Evolutionary conservation across 1,284 basidiomycete genomes (phyloP), one percentile per base, ranked within the genome.

Genomic region (Peniophora sp.): DNA sequence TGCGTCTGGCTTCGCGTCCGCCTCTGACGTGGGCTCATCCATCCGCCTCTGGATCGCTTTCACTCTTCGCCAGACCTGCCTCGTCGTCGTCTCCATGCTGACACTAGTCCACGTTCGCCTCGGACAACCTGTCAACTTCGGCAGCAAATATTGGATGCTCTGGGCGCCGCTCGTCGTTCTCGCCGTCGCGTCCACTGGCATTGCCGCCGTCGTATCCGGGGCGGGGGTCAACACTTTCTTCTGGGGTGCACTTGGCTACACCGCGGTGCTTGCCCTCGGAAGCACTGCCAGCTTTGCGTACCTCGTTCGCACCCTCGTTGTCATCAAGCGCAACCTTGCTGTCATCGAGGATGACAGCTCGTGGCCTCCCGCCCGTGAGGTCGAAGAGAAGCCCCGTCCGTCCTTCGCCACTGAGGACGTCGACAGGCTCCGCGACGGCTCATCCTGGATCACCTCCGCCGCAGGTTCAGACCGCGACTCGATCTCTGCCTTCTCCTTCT

Each of bases 381-480:
- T 69, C 22, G 75, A 78, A 55, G 74, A 78, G 58, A 72, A 74
- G 55, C 72, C 74, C 12, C 68, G 80, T 23, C 76, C 75, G 0
- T 83, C 81, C 0, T 83, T 85, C 58, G 71, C 74, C 16, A 80
- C 80, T 1, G 82, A 85, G 56, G 84, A 87, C 49, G 69, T 87
- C 50, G 80, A 86, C 54, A 81, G 69, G 8, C 70, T 86, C 50
- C 78, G 79, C 38, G 83, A 86, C 55, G 82, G 83, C 46, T 78
- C 77, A 50, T 86, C 85, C 16, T 87, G 85, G 85, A 78, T 88
- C 53, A 85, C 85, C 1, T 86, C 84, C 45, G 73, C 77, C 41
- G 71, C 75, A 3, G 74, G 71, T 55, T 69, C 81, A n/a, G 75
- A 72, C 36, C 77, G 69, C 50, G 71, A 75, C 45, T 83, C 82